Percentiles rank a stretch among this genome's conserved stretches.
phyloP scores from a whole-genome alignment of 2,329 filamentous ascomycete species.

The Penicillium sp. region DNA sequence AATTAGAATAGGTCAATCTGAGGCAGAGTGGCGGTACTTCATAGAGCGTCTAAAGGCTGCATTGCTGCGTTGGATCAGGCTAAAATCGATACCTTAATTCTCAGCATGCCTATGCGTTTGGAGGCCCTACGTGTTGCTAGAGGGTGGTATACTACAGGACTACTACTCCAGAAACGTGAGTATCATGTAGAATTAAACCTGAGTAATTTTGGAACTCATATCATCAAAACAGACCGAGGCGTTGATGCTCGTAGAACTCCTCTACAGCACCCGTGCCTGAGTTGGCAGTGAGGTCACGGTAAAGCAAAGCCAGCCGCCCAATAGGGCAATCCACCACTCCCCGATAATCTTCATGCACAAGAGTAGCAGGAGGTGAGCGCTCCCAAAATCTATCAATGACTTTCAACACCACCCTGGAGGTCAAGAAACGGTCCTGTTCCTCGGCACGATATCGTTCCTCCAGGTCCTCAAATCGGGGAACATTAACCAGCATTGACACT shows the following conservation, averaged over 20 bases:
- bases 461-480: not conserved
- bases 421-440: not conserved
- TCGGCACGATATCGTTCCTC: not conserved
- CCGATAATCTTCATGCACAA: not conserved
- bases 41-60: not conserved
- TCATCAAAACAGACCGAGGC: not conserved
- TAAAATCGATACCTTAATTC: not conserved
- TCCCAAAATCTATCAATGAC: not conserved
- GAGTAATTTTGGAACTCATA: too few relatives aligned
- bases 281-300: not conserved
- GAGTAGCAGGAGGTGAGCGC: not conserved
- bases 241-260: not conserved
- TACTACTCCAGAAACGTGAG: not conserved
- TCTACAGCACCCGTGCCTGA: not conserved
- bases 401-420: not conserved
- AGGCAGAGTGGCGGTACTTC: not conserved
- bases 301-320: not conserved
- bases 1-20: not conserved
- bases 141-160: not conserved
- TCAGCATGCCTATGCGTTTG: not conserved
- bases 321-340: not conserved
- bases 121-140: not conserved
- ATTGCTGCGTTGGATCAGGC: not conserved
- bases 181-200: not conserved
- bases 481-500: not conserved